Percentiles rank a stretch among this genome's conserved stretches.
These are phyloP conservation scores for Diaporthe sp. DNA, from an alignment of 2,329 filamentous ascomycete species.

Conservation along the genomic window DNA sequence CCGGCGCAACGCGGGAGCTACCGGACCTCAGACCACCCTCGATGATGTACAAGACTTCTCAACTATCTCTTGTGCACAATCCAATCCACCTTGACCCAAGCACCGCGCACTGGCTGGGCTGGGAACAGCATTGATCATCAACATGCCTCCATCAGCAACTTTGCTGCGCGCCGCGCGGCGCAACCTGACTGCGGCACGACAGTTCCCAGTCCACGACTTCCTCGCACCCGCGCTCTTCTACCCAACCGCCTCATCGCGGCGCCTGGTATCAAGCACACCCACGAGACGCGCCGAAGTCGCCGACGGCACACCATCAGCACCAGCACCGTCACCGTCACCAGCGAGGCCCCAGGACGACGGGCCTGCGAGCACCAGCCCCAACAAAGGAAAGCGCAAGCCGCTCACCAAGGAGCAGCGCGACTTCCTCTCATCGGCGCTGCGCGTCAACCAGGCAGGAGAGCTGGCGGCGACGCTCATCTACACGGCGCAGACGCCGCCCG, in stretches of 20 bases:
- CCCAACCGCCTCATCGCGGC: conserved; percentile 42
- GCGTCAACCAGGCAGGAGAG: conserved; percentile 97
- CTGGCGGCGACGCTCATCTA: conserved; percentile 98
- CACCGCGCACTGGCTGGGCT: background rate
- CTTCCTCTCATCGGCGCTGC: conserved; percentile 84
- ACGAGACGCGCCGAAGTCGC: conserved; percentile 39
- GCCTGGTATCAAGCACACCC: conserved; percentile 40
- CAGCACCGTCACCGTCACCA: background rate
- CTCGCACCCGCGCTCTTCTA: conserved; percentile 54
- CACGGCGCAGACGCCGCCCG: conserved; percentile 85
- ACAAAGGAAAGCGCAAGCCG: conserved; percentile 64
- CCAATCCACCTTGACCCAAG: background rate
- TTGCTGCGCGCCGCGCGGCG: conserved; percentile 45
- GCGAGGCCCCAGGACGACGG: conserved; percentile 37
- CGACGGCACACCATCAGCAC: conserved; percentile 28
- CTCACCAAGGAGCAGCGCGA: conserved; percentile 79
- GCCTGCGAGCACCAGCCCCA: conserved; percentile 46
- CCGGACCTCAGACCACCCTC: conserved; percentile 31
- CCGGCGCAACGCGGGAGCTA: conserved; percentile 24
- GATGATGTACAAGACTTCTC: conserved; percentile 35
- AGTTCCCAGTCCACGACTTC: conserved; percentile 53
- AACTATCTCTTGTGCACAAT: too few species aligned
- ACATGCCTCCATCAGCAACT: conserved; percentile 46
- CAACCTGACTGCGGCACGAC: conserved; percentile 36
- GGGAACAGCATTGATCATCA: background rate